These are phyloP conservation scores for Yamadazyma olivae DNA, from an alignment of 805 yeast species.

Conservation along the genomic window DNA sequence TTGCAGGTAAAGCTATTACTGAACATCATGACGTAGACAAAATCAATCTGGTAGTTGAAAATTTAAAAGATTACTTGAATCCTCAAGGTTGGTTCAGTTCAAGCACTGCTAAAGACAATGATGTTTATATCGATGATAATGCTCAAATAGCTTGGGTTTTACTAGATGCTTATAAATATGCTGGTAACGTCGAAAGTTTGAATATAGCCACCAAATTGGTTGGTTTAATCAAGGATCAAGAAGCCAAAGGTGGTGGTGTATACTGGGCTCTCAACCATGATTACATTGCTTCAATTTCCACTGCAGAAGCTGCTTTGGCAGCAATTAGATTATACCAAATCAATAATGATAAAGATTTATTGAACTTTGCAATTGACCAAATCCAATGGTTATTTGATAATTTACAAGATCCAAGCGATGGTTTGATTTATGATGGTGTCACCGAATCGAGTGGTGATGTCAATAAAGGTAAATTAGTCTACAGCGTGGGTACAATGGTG, in stretches of 20 bases:
- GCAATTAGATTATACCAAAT: slow-evolving; percentile 19
- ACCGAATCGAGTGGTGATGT: slow-evolving; percentile 14
- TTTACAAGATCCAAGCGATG: slow-evolving; percentile 18
- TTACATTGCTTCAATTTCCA: slow-evolving; percentile 28
- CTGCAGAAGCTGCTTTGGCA: slow-evolving; percentile 26
- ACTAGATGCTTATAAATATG: slow-evolving; percentile 19
- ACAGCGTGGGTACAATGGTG: slow-evolving; percentile 22
- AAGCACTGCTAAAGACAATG: slow-evolving; percentile 18
- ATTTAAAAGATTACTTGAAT: slow-evolving; percentile 18
- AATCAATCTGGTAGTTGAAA: slow-evolving; percentile 11
- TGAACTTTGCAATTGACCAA: slow-evolving; percentile 17
- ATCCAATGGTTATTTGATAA: slow-evolving; percentile 8
- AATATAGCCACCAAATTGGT: slow-evolving; percentile 7
- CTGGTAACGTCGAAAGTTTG: slow-evolving; percentile 16
- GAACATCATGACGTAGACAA: slow-evolving; percentile 12
- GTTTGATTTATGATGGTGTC: slow-evolving; percentile 23
- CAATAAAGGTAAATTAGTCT: slow-evolving; percentile 21
- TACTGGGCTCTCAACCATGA: slow-evolving; percentile 19
- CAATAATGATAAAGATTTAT: slow-evolving; percentile 12
- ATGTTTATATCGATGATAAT: slow-evolving; percentile 28
- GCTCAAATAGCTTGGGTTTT: slow-evolving; percentile 26
- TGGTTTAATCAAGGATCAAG: slow-evolving; percentile 16
- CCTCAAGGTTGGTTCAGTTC: slow-evolving; percentile 21
- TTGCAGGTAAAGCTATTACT: slow-evolving; percentile 19
- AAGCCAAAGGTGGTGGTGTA: slow-evolving; percentile 26